Base-by-base conservation (phyloP, 495 filamentous ascomycete genomes). In the Sphaerosporella brunnea region DNA sequence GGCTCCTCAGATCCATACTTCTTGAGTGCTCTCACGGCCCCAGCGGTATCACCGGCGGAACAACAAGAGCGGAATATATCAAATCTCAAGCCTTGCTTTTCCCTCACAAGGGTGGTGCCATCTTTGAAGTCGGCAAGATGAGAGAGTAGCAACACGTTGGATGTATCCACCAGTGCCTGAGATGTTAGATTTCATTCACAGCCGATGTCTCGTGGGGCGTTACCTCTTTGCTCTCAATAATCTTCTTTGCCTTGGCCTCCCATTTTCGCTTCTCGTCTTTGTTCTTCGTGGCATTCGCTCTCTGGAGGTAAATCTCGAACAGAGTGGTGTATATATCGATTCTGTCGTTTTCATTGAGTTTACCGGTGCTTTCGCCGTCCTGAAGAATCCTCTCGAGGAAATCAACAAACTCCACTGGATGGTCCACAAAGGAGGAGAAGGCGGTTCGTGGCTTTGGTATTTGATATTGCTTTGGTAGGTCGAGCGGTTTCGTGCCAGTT, bases 21-120 rank as follows among this genome's bases (percentile, higher is more conserved):
- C 38, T 73, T 73, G 36, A 97, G 67, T 0, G 92, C 90, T 57
- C 78, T 78, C 54, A 96, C 83, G 5, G 88, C 86, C 30, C 90
- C 90, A 7, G 72, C 69, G 0, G 90, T 96, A 57, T 97, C 90
- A 23, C 86, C 84, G 18, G 87, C 87, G 0, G 85, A 79, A 3
- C 88, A 95, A 62, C 93, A 95, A 0, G 90, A 94, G 19, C 90
- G 78, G 67, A 97, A 96, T 48, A 97, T 95, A 62, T 97, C 92
- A 36, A 88, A 87, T 11, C 79, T 74, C 5, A 95, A 70, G 19
- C 90, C 88, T 59, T 93, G 82, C 59, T 94, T 81, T 59, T 97
- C 90, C 41, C 87, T 80, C 44, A 97, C 87, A 0, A 96, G 73
- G 8, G 80, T 86, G 2, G 85, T 93, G 20, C 90, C 90, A 60